phyloP scores from a whole-genome alignment of 2,329 filamentous ascomycete genomes.

The Colletotrichum sp. region DNA sequence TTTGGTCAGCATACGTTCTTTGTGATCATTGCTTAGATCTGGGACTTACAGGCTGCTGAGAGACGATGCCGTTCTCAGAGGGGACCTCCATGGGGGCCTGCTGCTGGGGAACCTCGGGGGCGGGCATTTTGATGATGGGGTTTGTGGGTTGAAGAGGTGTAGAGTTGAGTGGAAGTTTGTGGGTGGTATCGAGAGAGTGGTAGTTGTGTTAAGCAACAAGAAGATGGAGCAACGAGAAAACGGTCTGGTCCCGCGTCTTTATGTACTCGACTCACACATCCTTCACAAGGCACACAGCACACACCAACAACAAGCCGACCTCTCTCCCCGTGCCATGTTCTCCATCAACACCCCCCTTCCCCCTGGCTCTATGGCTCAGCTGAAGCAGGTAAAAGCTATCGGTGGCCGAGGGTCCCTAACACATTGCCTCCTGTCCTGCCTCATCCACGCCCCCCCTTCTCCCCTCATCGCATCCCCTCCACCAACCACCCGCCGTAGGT shows the following conservation, averaged over 20 bases:
- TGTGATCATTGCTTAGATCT: too few species aligned
- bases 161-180: neutral
- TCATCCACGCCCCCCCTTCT: neutral
- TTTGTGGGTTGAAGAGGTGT: neutral
- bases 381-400: neutral
- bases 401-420: constrained; percentile 13
- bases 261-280: constrained; percentile 6
- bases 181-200: neutral
- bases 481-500: neutral
- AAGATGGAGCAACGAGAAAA: too few species aligned
- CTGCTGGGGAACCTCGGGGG: constrained; percentile 44
- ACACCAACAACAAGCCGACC: neutral
- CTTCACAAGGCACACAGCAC: neutral
- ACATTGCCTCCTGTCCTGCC: neutral
- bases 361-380: neutral
- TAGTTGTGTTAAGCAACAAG: neutral
- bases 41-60: constrained; percentile 45
- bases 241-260: neutral
- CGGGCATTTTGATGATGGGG: constrained; percentile 40
- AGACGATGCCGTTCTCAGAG: constrained; percentile 39
- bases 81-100: constrained; percentile 48
- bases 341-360: neutral
- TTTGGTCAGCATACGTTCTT: neutral
- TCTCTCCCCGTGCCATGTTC: neutral
- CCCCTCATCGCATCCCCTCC: neutral